These are phyloP conservation scores for Pseudotulostoma volvatum DNA, from an alignment of 495 filamentous ascomycete genomes.

Conservation along the genomic window DNA sequence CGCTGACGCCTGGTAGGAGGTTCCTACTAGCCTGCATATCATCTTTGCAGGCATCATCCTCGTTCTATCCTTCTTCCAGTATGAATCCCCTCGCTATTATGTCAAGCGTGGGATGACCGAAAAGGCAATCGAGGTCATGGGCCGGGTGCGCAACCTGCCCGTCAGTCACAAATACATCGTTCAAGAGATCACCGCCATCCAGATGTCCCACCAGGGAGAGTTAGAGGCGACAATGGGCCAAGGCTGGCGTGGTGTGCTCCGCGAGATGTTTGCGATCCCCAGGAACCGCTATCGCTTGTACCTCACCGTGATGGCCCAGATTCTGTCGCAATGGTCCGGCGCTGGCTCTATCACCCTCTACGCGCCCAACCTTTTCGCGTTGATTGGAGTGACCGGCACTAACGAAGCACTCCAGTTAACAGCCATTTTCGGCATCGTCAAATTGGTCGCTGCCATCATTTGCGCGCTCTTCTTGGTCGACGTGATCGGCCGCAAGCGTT, in stretches of 20 bases:
- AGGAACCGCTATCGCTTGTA: constrained; percentile 49
- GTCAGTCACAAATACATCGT: constrained; percentile 27
- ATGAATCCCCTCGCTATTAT: constrained; percentile 48
- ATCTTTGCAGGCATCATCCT: constrained; percentile 57
- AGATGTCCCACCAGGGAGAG: constrained; percentile 51
- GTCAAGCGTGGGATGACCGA: constrained; percentile 40
- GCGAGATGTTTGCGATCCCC: constrained; percentile 42
- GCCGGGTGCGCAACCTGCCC: constrained; percentile 25
- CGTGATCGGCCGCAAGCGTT: constrained; percentile 53
- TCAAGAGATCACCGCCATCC: constrained; percentile 48
- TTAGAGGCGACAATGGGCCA: constrained; percentile 42
- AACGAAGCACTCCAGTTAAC: constrained; percentile 49
- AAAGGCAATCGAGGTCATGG: constrained; percentile 30
- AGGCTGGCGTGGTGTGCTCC: constrained; percentile 36
- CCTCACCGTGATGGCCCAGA: constrained; percentile 39
- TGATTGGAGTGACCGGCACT: constrained; percentile 45
- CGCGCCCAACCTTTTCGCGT: constrained; percentile 46
- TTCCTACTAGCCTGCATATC: constrained; percentile 54
- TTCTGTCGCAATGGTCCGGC: constrained; percentile 55
- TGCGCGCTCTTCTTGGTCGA: constrained; percentile 62
- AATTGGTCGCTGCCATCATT: constrained; percentile 43
- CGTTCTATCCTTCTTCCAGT: constrained; percentile 43
- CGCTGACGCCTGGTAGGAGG: constrained; percentile 30
- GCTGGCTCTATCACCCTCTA: constrained; percentile 52
- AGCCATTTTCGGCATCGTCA: constrained; percentile 54